Evolutionary conservation across 2,329 filamentous ascomycete species (phyloP).

Genomic region (Exserohilum rostratum): DNA sequence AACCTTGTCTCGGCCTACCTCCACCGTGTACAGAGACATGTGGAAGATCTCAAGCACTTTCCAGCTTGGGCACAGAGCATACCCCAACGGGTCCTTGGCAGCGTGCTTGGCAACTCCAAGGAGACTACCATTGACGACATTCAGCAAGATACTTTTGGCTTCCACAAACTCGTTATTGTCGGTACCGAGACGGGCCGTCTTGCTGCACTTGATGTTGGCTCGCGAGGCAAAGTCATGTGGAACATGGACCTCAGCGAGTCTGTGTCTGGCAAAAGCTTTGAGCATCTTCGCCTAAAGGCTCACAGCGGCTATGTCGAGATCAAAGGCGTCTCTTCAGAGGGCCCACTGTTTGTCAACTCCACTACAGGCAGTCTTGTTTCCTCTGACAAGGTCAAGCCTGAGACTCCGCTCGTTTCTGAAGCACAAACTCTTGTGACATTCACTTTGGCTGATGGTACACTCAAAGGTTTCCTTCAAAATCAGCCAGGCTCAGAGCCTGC

Average conservation of each 20-base stretch:
- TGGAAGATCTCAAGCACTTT: constrained; percentile 76
- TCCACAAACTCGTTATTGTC: constrained; percentile 82
- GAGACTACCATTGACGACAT: constrained; percentile 60
- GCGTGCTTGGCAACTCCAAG: constrained; percentile 62
- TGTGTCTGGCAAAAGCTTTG: constrained; percentile 62
- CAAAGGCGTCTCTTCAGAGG: constrained; percentile 29
- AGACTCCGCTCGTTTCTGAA: constrained; percentile 17
- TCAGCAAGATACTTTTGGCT: constrained; percentile 79
- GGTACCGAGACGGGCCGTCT: constrained; percentile 80
- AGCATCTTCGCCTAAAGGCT: constrained; percentile 59
- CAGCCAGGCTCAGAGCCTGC: constrained; percentile 33
- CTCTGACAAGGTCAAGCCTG: constrained; percentile 21
- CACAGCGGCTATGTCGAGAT: constrained; percentile 44
- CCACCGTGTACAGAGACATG: constrained; percentile 82
- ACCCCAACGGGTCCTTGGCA: constrained; percentile 69
- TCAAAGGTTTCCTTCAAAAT: constrained; percentile 40
- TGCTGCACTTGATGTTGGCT: constrained; percentile 78
- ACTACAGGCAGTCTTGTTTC: constrained; percentile 39
- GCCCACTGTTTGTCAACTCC: constrained; percentile 40
- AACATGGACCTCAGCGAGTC: constrained; percentile 68
- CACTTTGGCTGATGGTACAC: constrained; percentile 38
- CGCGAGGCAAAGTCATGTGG: constrained; percentile 78
- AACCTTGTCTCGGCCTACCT: constrained; percentile 82
- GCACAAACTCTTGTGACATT: constrained; percentile 41
- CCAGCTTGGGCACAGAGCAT: constrained; percentile 74